Evolutionary conservation across 2,329 filamentous ascomycete species (phyloP).

Genomic region (Leptodontidium sp.): DNA sequence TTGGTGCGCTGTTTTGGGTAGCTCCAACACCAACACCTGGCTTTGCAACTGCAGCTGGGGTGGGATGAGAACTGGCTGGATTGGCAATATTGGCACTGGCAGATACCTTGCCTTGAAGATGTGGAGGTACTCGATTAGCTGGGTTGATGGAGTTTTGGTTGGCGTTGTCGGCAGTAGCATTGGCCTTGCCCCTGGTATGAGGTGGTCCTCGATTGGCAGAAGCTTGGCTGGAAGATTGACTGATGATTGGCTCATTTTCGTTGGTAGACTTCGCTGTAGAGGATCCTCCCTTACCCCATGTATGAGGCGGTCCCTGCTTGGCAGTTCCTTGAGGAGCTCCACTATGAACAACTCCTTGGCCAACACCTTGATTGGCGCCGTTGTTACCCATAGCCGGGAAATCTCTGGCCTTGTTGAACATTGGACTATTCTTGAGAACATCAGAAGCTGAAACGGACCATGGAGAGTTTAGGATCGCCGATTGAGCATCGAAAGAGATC

Average conservation of each 20-base stretch:
- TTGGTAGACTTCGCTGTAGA: too few species aligned
- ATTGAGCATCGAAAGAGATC: conserved; percentile 24
- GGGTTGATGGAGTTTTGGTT: neutral
- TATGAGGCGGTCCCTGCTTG: too few species aligned
- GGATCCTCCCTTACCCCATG: too few species aligned
- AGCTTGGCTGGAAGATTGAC: too few species aligned
- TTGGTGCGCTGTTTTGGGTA: neutral
- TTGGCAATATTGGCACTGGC: neutral
- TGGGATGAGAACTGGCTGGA: too few species aligned
- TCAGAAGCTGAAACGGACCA: conserved; percentile 14
- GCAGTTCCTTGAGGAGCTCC: neutral
- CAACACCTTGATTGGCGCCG: neutral
- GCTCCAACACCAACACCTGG: too few species aligned
- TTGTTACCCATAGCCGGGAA: conserved; percentile 9
- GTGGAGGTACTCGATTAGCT: neutral
- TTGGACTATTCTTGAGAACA: neutral
- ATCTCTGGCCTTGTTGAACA: neutral
- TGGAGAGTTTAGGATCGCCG: conserved; percentile 16
- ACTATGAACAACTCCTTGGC: neutral
- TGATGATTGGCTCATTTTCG: too few species aligned
- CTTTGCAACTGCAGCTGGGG: too few species aligned
- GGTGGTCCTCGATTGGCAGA: neutral
- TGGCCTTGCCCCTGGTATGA: neutral
- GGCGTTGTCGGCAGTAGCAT: neutral
- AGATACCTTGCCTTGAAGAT: neutral